Base-by-base conservation (phyloP, 2,329 filamentous ascomycete genomes). In the Colletotrichum sublineola region DNA sequence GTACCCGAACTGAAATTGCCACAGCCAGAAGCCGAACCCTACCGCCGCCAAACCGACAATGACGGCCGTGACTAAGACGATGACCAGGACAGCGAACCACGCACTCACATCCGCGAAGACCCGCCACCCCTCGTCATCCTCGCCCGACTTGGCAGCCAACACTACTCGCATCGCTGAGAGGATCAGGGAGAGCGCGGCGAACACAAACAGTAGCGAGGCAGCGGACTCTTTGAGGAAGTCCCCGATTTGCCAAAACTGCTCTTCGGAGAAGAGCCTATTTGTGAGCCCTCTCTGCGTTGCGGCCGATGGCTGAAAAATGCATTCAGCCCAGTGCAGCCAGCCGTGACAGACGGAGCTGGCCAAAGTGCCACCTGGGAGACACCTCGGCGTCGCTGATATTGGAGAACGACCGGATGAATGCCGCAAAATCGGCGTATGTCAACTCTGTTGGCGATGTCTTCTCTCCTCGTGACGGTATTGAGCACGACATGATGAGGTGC, bases 161-260 rank as follows among this genome's bases (percentile, higher is more conserved):
- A 50, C 46, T n/a, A 50, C 46, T n/a, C 29, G 46, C 46, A 50
- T 50, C 46, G 46, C 46, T n/a, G 46, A 50, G n/a, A 50, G 46
- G 11, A 50, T 14, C 46, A 50, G 46, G 14, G 46, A 50, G n/a
- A 50, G 46, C n/a, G 46, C 46, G 9, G 46, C 46, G 46, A 50
- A 50, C 4, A 50, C 46, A 11, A 29, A 50, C n/a, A 50, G n/a
- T 2, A 24, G 46, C n/a, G 46, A 11, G 46, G 46, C 46, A 1
- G n/a, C n/a, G 11, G n/a, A 50, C 11, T 50, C n/a, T 5, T 14
- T 29, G 20, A 50, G 20, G 9, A 50, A 50, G 0, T 29, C 9
- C 8, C 46, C 1, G 11, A 50, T 50, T n/a, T 50, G 46, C 46
- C n/a, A 50, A 14, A 50, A 50, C 46, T 50, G 15, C 4, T 29